Base-by-base conservation (phyloP, 176 grass and related monocot species). In the Musa beccarii region DNA sequence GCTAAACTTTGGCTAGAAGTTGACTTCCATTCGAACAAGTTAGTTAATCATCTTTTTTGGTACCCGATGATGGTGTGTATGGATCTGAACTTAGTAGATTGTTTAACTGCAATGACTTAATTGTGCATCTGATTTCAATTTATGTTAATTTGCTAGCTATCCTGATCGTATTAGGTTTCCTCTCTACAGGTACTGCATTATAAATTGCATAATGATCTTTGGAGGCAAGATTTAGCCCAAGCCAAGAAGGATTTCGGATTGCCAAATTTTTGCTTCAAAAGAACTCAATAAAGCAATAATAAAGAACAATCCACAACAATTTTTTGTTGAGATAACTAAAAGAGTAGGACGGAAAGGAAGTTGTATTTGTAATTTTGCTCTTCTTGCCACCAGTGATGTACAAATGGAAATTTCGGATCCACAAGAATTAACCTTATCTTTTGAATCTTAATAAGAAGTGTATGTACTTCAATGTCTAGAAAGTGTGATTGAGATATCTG, bases 201-300 rank as follows among this genome's bases (percentile, higher is more conserved):
- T 67, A 94, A 98, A 78, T 82, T 98, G 64, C 89, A 99, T 82
- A 99, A 94, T 74, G 95, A 99, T 73, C 86, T 86, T 74, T 99
- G 90, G 90, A 89, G 95, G 79, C 81, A 81, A 84, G 81, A 49
- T 87, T 25, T 84, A 71, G 16, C 14, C 26, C 80, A 75, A 71
- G 53, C 68, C 1, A 70, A 59, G 23, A 82, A 83, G 73, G 86
- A 94, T 16, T 85, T 76, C 71, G 88, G 90, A 24, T 71, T 99
- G 86, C 88, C 84, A 9, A 63, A 68, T 72, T 11, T 78, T 80
- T 93, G 90, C 81, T 83, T 78, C 11, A 74, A 57, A 52, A 83
- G 79, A 78, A 73, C 72, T 52, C 71, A 63, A 59, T 88, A 75
- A 90, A 79, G 50, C 51, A 50, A 16, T 53, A 26, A 5, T 17